Conservation (phyloP, 176 grass and related monocot species). For the Elymus sibiricus region DNA sequence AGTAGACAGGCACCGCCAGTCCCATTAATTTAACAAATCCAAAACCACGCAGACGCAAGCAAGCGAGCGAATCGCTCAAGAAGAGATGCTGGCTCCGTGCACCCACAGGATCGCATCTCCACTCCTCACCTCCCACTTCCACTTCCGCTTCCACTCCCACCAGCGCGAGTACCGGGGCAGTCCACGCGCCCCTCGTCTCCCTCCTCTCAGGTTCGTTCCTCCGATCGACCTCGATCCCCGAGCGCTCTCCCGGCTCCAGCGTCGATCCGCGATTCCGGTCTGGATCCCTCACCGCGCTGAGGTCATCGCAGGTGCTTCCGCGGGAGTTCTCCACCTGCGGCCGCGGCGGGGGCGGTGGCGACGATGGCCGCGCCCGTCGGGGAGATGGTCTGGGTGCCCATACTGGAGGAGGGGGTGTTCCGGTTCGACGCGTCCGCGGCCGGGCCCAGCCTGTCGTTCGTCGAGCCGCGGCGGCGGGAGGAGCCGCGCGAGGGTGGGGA, state of each 20-base stretch:
- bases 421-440: conserved; percentile 75
- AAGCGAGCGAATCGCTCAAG: neutral
- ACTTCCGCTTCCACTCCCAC: neutral
- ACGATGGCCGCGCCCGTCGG: neutral
- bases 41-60: conserved; percentile 25
- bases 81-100: conserved; percentile 17
- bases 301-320: conserved; percentile 16
- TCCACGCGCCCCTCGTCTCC: neutral
- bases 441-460: conserved; percentile 73
- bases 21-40: conserved; percentile 12
- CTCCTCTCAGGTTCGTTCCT: neutral
- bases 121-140: neutral
- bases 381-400: conserved; percentile 50
- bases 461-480: conserved; percentile 50
- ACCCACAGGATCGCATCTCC: neutral
- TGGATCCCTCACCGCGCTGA: neutral
- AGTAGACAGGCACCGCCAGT: neutral
- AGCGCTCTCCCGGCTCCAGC: neutral
- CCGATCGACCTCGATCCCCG: neutral
- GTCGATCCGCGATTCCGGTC: neutral
- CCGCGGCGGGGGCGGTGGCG: neutral
- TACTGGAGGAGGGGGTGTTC: conserved; percentile 79
- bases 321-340: neutral
- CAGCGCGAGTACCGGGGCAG: neutral
- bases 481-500: conserved; percentile 20